A percentile compares a stretch with the other conserved stretches of the same genome.
phyloP scores from a whole-genome alignment of 345 rosid species.

The Brassica napus region DNA sequence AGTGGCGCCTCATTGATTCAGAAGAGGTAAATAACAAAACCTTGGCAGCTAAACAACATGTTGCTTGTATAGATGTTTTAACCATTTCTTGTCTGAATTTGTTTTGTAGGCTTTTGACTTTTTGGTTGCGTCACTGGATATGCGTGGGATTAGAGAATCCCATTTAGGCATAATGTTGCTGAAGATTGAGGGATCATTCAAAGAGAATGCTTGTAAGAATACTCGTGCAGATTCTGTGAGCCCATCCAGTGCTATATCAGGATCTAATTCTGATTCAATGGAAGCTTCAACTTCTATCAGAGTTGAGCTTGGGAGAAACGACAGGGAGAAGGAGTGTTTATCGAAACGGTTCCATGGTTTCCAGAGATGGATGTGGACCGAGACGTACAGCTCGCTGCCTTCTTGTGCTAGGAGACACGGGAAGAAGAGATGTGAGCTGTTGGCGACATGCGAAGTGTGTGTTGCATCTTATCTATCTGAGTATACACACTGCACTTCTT shows the following conservation, averaged over 20 bases:
- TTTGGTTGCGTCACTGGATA: slow-evolving; percentile 73
- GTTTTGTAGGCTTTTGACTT: slow-evolving; percentile 76
- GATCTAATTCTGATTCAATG: slow-evolving; percentile 48
- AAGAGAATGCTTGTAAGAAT: slow-evolving; percentile 54
- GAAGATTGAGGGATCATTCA: slow-evolving; percentile 75
- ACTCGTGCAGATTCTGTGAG: slow-evolving; percentile 47
- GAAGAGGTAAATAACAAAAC: slow-evolving; percentile 60
- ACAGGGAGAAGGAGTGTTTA: slow-evolving; percentile 62
- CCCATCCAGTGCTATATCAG: slow-evolving; percentile 64
- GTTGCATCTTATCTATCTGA: slow-evolving; percentile 51
- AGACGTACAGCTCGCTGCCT: slow-evolving; percentile 52
- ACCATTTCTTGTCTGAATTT: slow-evolving; percentile 11
- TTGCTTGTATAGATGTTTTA: slow-evolving; percentile 3
- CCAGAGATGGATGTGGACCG: slow-evolving; percentile 82
- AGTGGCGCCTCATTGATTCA: slow-evolving; percentile 85
- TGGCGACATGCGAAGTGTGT: slow-evolving; percentile 73
- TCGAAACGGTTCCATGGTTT: slow-evolving; percentile 74
- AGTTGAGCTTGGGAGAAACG: slow-evolving; percentile 78
- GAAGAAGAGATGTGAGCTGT: slow-evolving; percentile 56
- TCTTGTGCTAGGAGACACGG: slow-evolving; percentile 57
- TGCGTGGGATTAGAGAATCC: slow-evolving; percentile 91
- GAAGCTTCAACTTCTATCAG: slow-evolving; percentile 61
- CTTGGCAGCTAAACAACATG: neutral
- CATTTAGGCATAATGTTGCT: slow-evolving; percentile 88
- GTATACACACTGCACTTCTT: slow-evolving; percentile 59